Percentiles rank a stretch among this genome's conserved stretches.
These are phyloP conservation scores for Ceratobasidium sp. DNA, from an alignment of 1,284 basidiomycete species.

Conservation along the genomic window DNA sequence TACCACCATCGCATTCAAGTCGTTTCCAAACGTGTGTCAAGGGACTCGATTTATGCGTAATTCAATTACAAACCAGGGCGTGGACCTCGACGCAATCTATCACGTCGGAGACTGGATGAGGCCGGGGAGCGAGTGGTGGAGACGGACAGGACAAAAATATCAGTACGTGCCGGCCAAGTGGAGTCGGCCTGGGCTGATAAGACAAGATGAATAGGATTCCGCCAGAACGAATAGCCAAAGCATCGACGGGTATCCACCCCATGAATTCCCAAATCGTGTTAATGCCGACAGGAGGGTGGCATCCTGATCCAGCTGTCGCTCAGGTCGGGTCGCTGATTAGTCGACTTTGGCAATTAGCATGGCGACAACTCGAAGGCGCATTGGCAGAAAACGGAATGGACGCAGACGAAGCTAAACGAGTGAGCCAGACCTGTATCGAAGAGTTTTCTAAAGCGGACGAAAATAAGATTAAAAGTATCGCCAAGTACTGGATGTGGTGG, in stretches of 20 bases:
- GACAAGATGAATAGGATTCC: slow-evolving; percentile 15
- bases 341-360: neutral
- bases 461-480: neutral
- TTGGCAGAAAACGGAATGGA: neutral
- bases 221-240: neutral
- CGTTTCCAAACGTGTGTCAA: neutral
- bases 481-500: slow-evolving; percentile 6
- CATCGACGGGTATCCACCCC: neutral
- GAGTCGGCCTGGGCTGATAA: no score
- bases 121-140: slow-evolving; percentile 19
- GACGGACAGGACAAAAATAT: slow-evolving; percentile 3
- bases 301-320: slow-evolving; percentile 20
- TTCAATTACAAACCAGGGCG: neutral
- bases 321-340: neutral
- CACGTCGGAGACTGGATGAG: slow-evolving; percentile 17
- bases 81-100: slow-evolving; percentile 15
- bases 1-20: neutral
- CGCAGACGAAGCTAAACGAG: neutral
- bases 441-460: neutral
- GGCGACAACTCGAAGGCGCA: slow-evolving; percentile 18
- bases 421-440: neutral
- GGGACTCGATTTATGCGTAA: neutral
- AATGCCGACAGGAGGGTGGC: slow-evolving; percentile 21
- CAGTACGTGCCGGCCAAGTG: no score
- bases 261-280: slow-evolving; percentile 14